Evolutionary conservation across 345 rosid species (phyloP), one percentile per base, ranked within the genome.

Genomic region (Salix exigua): DNA sequence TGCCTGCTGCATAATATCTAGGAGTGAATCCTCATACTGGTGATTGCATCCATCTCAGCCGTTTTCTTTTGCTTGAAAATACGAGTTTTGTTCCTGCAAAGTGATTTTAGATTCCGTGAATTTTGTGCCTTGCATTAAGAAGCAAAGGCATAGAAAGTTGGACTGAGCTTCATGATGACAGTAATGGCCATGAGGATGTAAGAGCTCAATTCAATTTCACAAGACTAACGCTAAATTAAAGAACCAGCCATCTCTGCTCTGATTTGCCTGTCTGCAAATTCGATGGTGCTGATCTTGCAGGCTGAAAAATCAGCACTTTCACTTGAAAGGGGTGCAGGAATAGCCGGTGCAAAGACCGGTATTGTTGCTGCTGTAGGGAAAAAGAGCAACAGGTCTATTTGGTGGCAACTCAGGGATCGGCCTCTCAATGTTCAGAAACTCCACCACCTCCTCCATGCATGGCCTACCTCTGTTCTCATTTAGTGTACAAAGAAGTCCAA

Each of bases 391-490:
- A 1, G 85, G 91, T 46, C 87, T 72, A 38, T 33, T 81, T 12
- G 48, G 68, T 25, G 85, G 89, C 31, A 88, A 77, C 79, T 78
- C 75, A 5, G 86, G 86, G 21, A 83, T 81, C 10, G 77, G 80
- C 25, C 17, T 68, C 2, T 83, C 84, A 7, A 78, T 26, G 61
- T 66, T 78, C 37, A 88, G 75, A 71, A 81, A 74, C 37, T 72
- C 85, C 35, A 78, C 77, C 77, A 83, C 82, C 48, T 85, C 81
- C 62, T 72, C 83, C 89, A 83, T 85, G 1, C 44, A 64, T 23
- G 87, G 89, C 79, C 91, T 83, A 2, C 82, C 91, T 71, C 82
- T 85, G 17, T 73, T 80, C 81, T 86, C 88, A n/a, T 83, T 86
- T 13, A 85, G 37, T 17, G 91, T 83, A 33, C 87, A 85, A 35